phyloP scores from a whole-genome alignment of 768 basidiomycete species.

The Tulasnella sp. region DNA sequence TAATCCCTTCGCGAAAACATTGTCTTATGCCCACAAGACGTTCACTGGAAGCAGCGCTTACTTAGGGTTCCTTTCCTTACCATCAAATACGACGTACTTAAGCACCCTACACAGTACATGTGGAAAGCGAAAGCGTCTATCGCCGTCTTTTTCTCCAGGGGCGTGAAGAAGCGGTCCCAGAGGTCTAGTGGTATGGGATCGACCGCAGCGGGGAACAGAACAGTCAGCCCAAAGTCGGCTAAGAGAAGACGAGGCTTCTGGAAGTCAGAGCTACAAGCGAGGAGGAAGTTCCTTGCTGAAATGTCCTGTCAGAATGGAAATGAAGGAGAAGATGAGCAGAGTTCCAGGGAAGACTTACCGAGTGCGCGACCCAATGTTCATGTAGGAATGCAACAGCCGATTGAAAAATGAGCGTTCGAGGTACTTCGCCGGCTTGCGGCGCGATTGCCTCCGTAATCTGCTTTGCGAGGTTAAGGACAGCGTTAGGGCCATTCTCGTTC shows the following conservation, averaged over 20 bases:
- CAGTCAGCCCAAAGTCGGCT: neutral
- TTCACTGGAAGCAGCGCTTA: no score
- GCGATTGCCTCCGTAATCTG: neutral
- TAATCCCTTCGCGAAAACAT: no score
- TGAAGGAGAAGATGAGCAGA: no score
- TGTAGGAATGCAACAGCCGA: neutral
- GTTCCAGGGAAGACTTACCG: neutral
- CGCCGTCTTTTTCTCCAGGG: neutral
- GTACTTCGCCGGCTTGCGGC: no score
- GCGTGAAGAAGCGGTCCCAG: neutral
- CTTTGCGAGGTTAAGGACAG: neutral
- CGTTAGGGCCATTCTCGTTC: neutral
- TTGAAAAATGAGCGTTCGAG: neutral
- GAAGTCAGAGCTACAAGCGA: neutral
- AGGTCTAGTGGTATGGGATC: neutral
- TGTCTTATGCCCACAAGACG: no score
- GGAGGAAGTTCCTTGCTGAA: neutral
- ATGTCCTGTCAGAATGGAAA: no score
- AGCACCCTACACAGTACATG: neutral
- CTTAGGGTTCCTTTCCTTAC: no score
- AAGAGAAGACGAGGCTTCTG: neutral
- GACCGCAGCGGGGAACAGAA: neutral
- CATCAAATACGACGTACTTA: neutral
- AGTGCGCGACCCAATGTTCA: neutral
- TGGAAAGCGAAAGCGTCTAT: neutral